Evolutionary conservation across 495 filamentous ascomycete genomes (phyloP).

Genomic region (Pseudevernia furfuracea): DNA sequence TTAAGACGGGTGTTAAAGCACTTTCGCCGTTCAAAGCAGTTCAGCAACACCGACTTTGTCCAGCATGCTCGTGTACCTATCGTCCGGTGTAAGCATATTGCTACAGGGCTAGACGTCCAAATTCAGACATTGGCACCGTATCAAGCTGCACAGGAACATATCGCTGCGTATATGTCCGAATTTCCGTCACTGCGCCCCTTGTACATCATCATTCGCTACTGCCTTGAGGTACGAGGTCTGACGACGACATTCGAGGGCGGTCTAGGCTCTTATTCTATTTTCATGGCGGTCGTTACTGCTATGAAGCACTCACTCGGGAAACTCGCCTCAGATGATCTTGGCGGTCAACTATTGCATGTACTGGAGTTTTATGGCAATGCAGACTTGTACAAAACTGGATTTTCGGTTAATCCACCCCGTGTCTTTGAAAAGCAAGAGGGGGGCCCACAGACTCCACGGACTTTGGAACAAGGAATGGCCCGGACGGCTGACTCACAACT

Average conservation of each 20-base stretch:
- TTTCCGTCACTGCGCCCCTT: slow-evolving; percentile 44
- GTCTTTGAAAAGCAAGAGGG: slow-evolving; percentile 31
- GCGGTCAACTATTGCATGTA: slow-evolving; percentile 42
- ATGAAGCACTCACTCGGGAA: slow-evolving; percentile 31
- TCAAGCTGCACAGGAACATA: slow-evolving; percentile 32
- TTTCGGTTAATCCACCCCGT: slow-evolving; percentile 45
- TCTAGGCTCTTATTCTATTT: slow-evolving; percentile 42
- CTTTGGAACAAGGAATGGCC: slow-evolving; percentile 1
- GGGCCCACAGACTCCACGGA: too few species aligned
- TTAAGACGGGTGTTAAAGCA: slow-evolving; percentile 26
- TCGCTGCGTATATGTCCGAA: slow-evolving; percentile 41
- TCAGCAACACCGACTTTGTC: slow-evolving; percentile 15
- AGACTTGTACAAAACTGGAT: slow-evolving; percentile 39
- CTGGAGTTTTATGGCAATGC: slow-evolving; percentile 42
- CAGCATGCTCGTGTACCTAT: slow-evolving; percentile 21
- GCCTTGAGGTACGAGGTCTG: slow-evolving; percentile 43
- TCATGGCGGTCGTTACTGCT: slow-evolving; percentile 51
- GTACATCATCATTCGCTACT: slow-evolving; percentile 40
- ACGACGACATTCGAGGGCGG: slow-evolving; percentile 39
- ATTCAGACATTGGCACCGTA: slow-evolving; percentile 28
- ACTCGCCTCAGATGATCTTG: slow-evolving; percentile 27
- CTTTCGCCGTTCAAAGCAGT: slow-evolving; percentile 19
- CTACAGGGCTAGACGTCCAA: slow-evolving; percentile 43
- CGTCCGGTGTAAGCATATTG: slow-evolving; percentile 34
- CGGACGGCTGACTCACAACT: slow-evolving; percentile 5